A percentile compares a stretch with the other conserved stretches of the same genome.
phyloP scores from a whole-genome alignment of 805 yeast species.

The Pichia exigua region DNA sequence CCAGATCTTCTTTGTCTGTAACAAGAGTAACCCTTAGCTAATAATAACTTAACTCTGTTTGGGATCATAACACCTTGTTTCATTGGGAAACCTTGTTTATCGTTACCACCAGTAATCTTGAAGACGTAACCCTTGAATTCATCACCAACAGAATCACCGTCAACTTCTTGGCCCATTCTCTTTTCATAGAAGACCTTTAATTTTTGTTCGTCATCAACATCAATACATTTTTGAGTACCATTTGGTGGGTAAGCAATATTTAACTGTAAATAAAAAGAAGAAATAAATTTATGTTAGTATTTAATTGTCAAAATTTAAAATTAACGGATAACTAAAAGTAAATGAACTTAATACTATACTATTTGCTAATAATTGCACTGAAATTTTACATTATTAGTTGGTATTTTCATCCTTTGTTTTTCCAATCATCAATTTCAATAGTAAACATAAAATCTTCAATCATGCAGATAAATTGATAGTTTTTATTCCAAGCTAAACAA shows the following conservation, averaged over 20 bases:
- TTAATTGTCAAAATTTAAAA: background rate
- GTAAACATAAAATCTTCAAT: background rate
- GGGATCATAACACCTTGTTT: constrained; percentile 99
- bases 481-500: no score
- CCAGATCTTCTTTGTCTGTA: constrained; percentile 99
- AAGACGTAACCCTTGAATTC: constrained; percentile 99
- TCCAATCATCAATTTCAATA: background rate
- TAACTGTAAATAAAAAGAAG: constrained; percentile 44
- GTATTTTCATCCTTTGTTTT: no score
- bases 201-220: constrained; percentile 98
- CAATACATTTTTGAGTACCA: constrained; percentile 98
- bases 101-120: constrained; percentile 99
- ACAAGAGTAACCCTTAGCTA: constrained; percentile 92
- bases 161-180: constrained; percentile 99
- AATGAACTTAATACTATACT: background rate
- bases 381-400: no score
- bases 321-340: background rate
- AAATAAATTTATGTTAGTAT: constrained; percentile 15
- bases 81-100: constrained; percentile 99
- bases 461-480: no score
- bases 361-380: background rate
- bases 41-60: constrained; percentile 95
- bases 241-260: constrained; percentile 99
- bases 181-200: constrained; percentile 97
- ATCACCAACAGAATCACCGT: constrained; percentile 96